Evolutionary conservation across 257 asterid species (phyloP).

Genomic region (Galeopsis tetrahit): DNA sequence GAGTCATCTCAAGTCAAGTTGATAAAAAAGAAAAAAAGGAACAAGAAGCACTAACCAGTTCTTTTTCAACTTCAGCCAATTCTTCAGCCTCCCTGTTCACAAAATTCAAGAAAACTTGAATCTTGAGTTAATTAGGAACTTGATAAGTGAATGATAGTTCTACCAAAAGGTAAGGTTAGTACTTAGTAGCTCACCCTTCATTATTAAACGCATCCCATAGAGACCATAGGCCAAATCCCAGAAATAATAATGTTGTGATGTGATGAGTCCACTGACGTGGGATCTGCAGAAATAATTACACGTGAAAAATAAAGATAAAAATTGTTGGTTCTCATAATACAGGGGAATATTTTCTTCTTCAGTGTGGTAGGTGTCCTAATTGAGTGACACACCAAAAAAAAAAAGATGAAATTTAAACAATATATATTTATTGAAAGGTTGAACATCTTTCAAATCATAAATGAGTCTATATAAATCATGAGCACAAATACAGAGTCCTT

Average conservation of each 20-base stretch:
- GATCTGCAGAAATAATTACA: constrained; percentile 52
- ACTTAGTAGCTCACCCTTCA: constrained; percentile 60
- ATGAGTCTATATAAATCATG: constrained; percentile 10
- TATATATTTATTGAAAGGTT: background rate
- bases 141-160: constrained; percentile 15
- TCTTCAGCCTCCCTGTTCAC: constrained; percentile 78
- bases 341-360: background rate
- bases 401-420: background rate
- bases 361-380: background rate
- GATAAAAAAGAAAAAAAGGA: background rate
- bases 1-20: constrained; percentile 22
- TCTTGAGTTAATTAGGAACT: constrained; percentile 16
- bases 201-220: constrained; percentile 85
- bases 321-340: background rate
- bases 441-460: constrained; percentile 9
- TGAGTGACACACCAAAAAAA: background rate
- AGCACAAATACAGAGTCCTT: constrained; percentile 11
- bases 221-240: constrained; percentile 98
- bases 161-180: background rate
- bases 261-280: constrained; percentile 98
- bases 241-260: constrained; percentile 76
- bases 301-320: background rate
- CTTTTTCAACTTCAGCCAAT: constrained; percentile 85
- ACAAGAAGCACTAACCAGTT: constrained; percentile 68
- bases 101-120: constrained; percentile 30